phyloP scores from a whole-genome alignment of 2,329 filamentous ascomycete species.

The Talaromyces albobiverticillius region DNA sequence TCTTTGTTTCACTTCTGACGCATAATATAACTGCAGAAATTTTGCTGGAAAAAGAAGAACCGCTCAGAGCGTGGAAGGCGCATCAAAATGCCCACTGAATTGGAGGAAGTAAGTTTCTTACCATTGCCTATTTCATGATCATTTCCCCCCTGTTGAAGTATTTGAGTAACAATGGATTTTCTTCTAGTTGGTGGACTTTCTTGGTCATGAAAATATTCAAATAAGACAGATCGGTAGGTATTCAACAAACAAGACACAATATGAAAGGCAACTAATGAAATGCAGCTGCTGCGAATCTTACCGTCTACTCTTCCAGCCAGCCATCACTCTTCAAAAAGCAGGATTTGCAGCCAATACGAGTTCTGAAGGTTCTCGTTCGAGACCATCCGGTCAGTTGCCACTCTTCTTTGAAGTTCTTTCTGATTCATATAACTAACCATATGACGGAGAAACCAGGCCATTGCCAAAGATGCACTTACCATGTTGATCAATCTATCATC shows the following conservation, averaged over 20 bases:
- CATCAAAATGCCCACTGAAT: constrained; percentile 72
- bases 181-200: constrained; percentile 80
- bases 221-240: constrained; percentile 72
- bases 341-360: constrained; percentile 73
- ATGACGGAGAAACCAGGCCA: constrained; percentile 57
- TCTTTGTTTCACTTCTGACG: no score
- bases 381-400: constrained; percentile 69
- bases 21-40: no score
- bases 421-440: background rate
- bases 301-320: constrained; percentile 76
- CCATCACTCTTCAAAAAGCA: constrained; percentile 80
- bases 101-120: constrained; percentile 64
- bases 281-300: constrained; percentile 63
- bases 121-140: background rate
- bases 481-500: constrained; percentile 78
- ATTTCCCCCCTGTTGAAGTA: background rate
- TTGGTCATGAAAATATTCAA: constrained; percentile 86
- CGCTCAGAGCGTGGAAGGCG: no score
- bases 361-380: constrained; percentile 80
- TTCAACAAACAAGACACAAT: background rate
- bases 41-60: background rate
- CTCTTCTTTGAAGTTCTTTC: background rate
- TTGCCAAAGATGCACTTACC: constrained; percentile 87
- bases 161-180: constrained; percentile 13
- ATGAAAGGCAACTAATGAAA: constrained; percentile 6